Evolutionary conservation across 176 grass and related monocot species (phyloP).

Genomic region (Raddia guianensis): DNA sequence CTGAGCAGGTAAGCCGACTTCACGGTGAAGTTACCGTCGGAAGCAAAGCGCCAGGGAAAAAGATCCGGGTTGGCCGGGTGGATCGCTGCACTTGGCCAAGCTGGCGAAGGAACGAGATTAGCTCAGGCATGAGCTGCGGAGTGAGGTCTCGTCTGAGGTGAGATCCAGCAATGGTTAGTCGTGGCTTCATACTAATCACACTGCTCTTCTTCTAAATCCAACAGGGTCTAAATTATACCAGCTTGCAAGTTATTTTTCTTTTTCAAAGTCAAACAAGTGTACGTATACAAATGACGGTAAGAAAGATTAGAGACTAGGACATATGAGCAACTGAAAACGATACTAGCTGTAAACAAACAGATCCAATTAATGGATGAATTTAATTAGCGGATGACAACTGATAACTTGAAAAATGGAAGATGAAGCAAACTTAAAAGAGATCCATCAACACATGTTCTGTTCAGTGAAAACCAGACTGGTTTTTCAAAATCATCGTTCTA

Average conservation of each 20-base stretch:
- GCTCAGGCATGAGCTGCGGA: too few species aligned
- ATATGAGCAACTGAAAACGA: slow-evolving; percentile 4
- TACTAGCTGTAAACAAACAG: not conserved
- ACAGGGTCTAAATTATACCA: slow-evolving; percentile 21
- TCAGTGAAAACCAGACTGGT: slow-evolving; percentile 2
- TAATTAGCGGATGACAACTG: not conserved
- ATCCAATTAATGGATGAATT: not conserved
- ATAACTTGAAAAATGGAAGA: slow-evolving; percentile 5
- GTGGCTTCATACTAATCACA: too few species aligned
- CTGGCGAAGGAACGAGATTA: too few species aligned
- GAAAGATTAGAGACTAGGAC: slow-evolving; percentile 10
- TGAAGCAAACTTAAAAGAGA: slow-evolving; percentile 16
- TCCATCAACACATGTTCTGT: not conserved
- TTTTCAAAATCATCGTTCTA: slow-evolving; percentile 9
- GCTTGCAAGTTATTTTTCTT: slow-evolving; percentile 21
- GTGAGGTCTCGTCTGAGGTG: too few species aligned
- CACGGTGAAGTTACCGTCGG: too few species aligned
- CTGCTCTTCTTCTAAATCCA: slow-evolving; percentile 14
- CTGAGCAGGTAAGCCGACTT: too few species aligned
- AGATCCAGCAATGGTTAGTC: too few species aligned
- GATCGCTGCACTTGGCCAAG: too few species aligned
- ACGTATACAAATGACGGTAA: not conserved
- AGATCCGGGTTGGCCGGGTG: too few species aligned
- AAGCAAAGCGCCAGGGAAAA: too few species aligned
- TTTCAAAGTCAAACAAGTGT: slow-evolving; percentile 39